Conservation (phyloP, 129 eudicot species). For the Oenanthe sinensis region DNA sequence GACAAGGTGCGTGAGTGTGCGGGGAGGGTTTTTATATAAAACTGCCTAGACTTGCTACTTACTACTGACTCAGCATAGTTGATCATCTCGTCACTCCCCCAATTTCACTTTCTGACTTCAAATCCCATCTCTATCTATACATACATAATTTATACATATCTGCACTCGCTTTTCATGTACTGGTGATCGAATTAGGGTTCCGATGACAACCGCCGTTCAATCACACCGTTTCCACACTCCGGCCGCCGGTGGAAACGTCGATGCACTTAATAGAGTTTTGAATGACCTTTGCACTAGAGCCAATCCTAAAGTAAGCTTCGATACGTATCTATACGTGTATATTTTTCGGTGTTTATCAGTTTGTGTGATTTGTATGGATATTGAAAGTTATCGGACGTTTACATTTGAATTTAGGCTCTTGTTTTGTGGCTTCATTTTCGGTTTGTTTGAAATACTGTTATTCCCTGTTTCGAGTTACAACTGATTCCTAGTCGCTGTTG, state of each 20-base stretch:
- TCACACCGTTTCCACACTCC: conserved; percentile 48
- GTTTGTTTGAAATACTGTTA: not conserved
- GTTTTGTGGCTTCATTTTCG: not conserved
- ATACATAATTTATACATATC: not conserved
- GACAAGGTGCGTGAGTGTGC: not conserved
- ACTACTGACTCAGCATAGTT: not conserved
- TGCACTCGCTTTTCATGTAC: not conserved
- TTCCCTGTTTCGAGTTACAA: not conserved
- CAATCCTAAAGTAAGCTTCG: conserved; percentile 49
- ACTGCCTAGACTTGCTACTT: not conserved
- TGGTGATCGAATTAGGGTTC: conserved; percentile 37
- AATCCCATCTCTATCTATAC: not conserved
- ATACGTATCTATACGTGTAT: too few relatives aligned
- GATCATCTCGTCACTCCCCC: not conserved
- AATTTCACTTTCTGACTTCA: not conserved
- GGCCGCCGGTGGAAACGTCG: conserved; percentile 49
- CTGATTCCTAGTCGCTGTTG: not conserved
- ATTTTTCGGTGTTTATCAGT: too few relatives aligned
- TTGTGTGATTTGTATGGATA: not conserved
- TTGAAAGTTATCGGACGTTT: not conserved
- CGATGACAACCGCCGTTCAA: conserved; percentile 49
- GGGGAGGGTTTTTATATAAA: not conserved
- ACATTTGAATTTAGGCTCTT: not conserved
- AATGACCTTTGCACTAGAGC: conserved; percentile 64
- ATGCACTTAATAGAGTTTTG: conserved; percentile 66